Percentiles rank a stretch among this genome's conserved stretches.
phyloP scores from a whole-genome alignment of 306 rosid genomes.

The Malus asiatica region DNA sequence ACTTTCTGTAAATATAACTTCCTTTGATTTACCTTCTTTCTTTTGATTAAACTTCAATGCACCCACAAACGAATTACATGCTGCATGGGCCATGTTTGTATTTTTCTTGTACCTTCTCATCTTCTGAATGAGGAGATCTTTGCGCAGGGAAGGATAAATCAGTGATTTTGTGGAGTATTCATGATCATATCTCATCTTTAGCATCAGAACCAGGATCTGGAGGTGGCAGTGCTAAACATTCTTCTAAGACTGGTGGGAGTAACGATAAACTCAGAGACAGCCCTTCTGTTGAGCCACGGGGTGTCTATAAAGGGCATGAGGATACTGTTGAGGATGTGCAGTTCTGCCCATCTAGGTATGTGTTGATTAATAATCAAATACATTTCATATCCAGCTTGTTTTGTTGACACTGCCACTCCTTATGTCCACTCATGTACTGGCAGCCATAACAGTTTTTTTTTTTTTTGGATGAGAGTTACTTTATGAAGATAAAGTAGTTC shows the following conservation, averaged over 20 bases:
- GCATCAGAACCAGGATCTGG: slow-evolving; percentile 58
- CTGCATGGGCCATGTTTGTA: not conserved
- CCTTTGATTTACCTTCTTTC: not conserved
- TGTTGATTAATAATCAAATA: not conserved
- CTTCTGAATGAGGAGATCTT: slow-evolving; percentile 9
- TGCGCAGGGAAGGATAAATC: slow-evolving; percentile 85
- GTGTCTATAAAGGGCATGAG: slow-evolving; percentile 75
- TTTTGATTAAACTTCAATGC: not conserved
- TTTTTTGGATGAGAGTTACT: not conserved
- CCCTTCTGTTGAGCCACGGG: slow-evolving; percentile 87
- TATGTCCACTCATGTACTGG: not conserved
- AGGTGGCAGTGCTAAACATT: slow-evolving; percentile 49
- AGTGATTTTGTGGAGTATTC: slow-evolving; percentile 96
- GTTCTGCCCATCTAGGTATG: slow-evolving; percentile 93
- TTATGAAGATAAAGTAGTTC: not conserved
- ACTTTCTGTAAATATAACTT: not conserved
- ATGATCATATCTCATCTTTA: slow-evolving; percentile 75
- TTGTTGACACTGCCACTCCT: not conserved
- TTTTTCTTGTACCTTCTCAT: slow-evolving; percentile 5
- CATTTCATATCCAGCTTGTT: slow-evolving; percentile 6
- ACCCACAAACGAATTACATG: not conserved
- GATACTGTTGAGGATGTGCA: slow-evolving; percentile 98
- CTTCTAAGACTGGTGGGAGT: slow-evolving; percentile 55
- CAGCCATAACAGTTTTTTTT: not conserved
- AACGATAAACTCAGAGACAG: slow-evolving; percentile 58